These are phyloP conservation scores for Cercophora samala DNA, from an alignment of 495 filamentous ascomycete genomes.

Conservation along the genomic window DNA sequence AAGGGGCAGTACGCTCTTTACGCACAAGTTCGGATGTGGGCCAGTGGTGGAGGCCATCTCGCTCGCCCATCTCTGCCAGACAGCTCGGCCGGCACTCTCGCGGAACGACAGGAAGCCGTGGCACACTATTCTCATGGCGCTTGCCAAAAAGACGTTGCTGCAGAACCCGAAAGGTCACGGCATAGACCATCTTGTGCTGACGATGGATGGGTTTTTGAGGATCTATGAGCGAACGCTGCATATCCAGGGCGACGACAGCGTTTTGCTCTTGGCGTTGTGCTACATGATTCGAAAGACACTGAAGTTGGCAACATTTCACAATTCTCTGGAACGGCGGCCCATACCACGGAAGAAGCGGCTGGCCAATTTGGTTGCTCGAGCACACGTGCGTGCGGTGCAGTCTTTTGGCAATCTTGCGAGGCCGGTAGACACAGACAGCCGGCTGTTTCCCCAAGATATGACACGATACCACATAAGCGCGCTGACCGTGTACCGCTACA, in stretches of 20 bases:
- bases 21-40: not conserved
- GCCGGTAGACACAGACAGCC: not conserved
- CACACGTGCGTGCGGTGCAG: not conserved
- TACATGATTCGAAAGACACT: slow-evolving; percentile 24
- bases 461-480: slow-evolving; percentile 29
- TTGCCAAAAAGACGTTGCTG: slow-evolving; percentile 22
- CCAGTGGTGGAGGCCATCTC: slow-evolving; percentile 23
- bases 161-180: slow-evolving; percentile 11
- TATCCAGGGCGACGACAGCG: slow-evolving; percentile 18
- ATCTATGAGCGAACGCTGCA: slow-evolving; percentile 15
- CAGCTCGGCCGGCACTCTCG: not conserved
- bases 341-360: slow-evolving; percentile 15
- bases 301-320: slow-evolving; percentile 14
- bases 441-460: not conserved
- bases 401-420: not conserved
- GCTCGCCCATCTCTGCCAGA: slow-evolving; percentile 22
- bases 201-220: slow-evolving; percentile 23
- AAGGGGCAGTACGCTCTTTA: not conserved
- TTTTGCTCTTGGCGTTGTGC: slow-evolving; percentile 25
- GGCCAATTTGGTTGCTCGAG: not conserved
- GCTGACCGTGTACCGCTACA: slow-evolving; percentile 36
- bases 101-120: slow-evolving; percentile 24
- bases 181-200: slow-evolving; percentile 13
- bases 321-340: not conserved
- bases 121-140: slow-evolving; percentile 27